phyloP scores from a whole-genome alignment of 1,139 yeast species.

The Blastobotrys aristatus region DNA sequence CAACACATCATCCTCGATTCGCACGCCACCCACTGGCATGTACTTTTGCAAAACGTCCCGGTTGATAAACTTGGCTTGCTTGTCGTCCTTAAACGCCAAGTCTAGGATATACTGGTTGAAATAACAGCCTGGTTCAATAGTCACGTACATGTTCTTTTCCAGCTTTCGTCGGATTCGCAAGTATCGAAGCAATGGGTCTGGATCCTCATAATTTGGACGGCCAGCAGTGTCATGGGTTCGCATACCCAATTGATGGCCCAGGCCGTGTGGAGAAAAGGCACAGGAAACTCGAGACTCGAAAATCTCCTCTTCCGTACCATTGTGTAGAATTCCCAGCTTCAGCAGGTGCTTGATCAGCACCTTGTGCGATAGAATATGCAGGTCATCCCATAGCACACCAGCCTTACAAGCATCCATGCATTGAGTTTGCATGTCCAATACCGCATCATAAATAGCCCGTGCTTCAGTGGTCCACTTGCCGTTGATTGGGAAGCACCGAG shows the following conservation, averaged over 20 bases:
- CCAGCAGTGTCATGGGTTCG: constrained; percentile 98
- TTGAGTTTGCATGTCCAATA: constrained; percentile 71
- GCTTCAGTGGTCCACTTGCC: constrained; percentile 91
- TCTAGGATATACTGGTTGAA: constrained; percentile 79
- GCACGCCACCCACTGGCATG: constrained; percentile 88
- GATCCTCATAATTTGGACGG: constrained; percentile 73
- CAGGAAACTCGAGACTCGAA: constrained; percentile 65
- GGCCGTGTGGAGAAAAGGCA: constrained; percentile 88
- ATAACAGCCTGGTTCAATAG: constrained; percentile 94
- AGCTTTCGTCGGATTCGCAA: constrained; percentile 75
- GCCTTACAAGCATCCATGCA: constrained; percentile 71
- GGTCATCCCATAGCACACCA: constrained; percentile 79
- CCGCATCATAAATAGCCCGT: constrained; percentile 74
- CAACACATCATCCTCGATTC: constrained; percentile 89
- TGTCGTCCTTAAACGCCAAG: constrained; percentile 54
- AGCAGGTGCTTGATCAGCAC: constrained; percentile 69
- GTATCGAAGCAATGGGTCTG: constrained; percentile 67
- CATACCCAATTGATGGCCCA: constrained; percentile 91
- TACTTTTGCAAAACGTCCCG: constrained; percentile 64
- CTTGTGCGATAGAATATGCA: constrained; percentile 74
- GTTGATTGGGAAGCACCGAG: constrained; percentile 87
- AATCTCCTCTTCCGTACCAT: constrained; percentile 59
- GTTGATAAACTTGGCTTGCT: constrained; percentile 58
- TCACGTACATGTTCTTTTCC: constrained; percentile 74
- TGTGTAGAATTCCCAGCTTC: constrained; percentile 71